Evolutionary conservation across 2,329 filamentous ascomycete genomes (phyloP).

Genomic region (Bipolaris zeicola): DNA sequence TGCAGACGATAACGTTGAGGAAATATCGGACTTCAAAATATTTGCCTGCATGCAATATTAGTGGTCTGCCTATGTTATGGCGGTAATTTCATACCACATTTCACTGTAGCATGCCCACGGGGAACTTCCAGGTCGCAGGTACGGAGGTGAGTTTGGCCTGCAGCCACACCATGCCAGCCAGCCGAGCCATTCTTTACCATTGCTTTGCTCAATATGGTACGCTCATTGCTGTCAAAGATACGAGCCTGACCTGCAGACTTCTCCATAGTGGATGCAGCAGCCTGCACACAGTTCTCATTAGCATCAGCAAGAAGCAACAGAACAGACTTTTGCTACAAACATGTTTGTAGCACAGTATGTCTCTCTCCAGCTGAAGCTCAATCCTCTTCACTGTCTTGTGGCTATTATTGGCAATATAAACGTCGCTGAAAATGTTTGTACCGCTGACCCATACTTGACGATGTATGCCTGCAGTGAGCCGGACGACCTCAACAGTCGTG

Average conservation of each 20-base stretch:
- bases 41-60: constrained; percentile 51
- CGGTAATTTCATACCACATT: constrained; percentile 49
- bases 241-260: constrained; percentile 58
- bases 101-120: constrained; percentile 58
- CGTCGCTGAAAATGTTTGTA: constrained; percentile 60
- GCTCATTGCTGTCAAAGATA: constrained; percentile 59
- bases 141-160: constrained; percentile 54
- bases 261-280: constrained; percentile 56
- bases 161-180: constrained; percentile 56
- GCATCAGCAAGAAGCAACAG: constrained; percentile 8
- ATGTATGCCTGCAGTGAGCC: constrained; percentile 59
- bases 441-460: constrained; percentile 65
- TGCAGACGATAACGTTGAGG: constrained; percentile 56
- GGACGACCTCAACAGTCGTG: constrained; percentile 51
- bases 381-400: constrained; percentile 57
- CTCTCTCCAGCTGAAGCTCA: constrained; percentile 59
- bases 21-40: constrained; percentile 64
- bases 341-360: constrained; percentile 59
- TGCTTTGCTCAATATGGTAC: constrained; percentile 53
- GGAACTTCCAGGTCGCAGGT: constrained; percentile 59
- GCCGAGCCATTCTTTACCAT: constrained; percentile 51
- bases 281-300: constrained; percentile 40
- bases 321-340: constrained; percentile 32
- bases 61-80: background rate
- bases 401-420: constrained; percentile 58